Percentiles rank a stretch among this genome's conserved stretches.
Conservation (phyloP, 495 filamentous ascomycete species). For the Rusavskia elegans region DNA sequence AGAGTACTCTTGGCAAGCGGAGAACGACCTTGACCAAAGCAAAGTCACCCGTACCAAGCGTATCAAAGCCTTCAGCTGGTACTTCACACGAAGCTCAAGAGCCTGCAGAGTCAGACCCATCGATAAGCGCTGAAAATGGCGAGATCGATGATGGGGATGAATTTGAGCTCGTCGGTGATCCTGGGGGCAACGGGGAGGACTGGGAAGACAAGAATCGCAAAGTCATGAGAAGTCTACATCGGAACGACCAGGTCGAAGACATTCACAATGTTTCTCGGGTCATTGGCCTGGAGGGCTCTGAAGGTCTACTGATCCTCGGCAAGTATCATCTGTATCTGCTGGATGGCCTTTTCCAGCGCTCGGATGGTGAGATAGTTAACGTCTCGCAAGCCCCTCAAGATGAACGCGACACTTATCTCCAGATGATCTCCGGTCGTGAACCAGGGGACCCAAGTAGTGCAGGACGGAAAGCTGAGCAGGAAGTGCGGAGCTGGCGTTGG, state of each 20-base stretch:
- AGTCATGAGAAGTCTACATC: constrained; percentile 86
- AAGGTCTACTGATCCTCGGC: constrained; percentile 85
- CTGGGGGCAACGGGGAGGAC: constrained; percentile 62
- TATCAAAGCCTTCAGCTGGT: background rate
- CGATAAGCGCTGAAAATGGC: background rate
- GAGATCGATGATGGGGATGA: constrained; percentile 53
- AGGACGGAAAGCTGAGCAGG: constrained; percentile 45
- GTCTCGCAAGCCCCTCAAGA: constrained; percentile 85
- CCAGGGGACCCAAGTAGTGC: constrained; percentile 38
- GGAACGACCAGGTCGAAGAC: constrained; percentile 80
- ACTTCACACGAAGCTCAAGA: background rate
- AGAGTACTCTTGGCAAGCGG: constrained; percentile 2
- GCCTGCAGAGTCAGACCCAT: background rate
- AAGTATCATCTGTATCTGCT: constrained; percentile 86
- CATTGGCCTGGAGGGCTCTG: constrained; percentile 77
- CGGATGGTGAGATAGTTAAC: constrained; percentile 90
- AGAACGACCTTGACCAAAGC: background rate
- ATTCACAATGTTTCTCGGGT: constrained; percentile 92
- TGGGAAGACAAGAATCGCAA: constrained; percentile 96
- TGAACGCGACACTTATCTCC: constrained; percentile 87
- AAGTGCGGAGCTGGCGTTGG: constrained; percentile 85
- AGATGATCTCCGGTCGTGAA: constrained; percentile 75
- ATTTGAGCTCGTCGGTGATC: constrained; percentile 87
- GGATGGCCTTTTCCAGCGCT: constrained; percentile 85
- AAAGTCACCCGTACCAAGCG: constrained; percentile 3